Conservation (phyloP, 2,329 filamentous ascomycete genomes). For the Ophiostoma populinum region DNA sequence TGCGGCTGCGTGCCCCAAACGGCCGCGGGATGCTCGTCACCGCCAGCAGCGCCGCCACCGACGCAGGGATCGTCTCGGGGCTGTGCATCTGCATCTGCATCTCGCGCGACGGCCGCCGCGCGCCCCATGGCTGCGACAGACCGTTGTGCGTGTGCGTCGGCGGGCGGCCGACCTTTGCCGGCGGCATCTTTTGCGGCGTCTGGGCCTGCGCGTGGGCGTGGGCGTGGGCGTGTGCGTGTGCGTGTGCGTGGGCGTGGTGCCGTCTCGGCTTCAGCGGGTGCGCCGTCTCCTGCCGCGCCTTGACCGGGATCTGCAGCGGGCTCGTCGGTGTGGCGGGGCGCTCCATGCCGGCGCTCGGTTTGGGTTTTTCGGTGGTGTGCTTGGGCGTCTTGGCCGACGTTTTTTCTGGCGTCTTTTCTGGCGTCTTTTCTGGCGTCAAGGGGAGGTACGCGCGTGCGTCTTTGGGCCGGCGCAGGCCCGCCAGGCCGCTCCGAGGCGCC, state of each 20-base stretch:
- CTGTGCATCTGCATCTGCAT: conserved; percentile 32
- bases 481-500: not conserved
- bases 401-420: no score
- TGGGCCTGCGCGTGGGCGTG: conserved; percentile 22
- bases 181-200: conserved; percentile 21
- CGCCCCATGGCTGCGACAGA: not conserved
- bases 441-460: not conserved
- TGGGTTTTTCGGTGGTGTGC: no score
- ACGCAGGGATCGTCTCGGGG: conserved; percentile 37
- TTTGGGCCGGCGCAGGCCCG: not conserved
- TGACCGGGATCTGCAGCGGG: conserved; percentile 37
- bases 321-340: conserved; percentile 26
- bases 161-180: no score
- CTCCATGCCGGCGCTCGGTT: conserved; percentile 8
- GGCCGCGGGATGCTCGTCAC: conserved; percentile 41
- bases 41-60: conserved; percentile 42
- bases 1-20: conserved; percentile 13
- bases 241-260: conserved; percentile 6
- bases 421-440: not conserved
- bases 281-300: conserved; percentile 20
- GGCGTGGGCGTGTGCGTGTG: not conserved
- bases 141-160: conserved; percentile 7
- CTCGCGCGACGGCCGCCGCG: conserved; percentile 15
- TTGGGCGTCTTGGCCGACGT: no score
- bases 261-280: conserved; percentile 16